Conservation (phyloP, 2,329 filamentous ascomycete species). For the Xylariaceae sp. region DNA sequence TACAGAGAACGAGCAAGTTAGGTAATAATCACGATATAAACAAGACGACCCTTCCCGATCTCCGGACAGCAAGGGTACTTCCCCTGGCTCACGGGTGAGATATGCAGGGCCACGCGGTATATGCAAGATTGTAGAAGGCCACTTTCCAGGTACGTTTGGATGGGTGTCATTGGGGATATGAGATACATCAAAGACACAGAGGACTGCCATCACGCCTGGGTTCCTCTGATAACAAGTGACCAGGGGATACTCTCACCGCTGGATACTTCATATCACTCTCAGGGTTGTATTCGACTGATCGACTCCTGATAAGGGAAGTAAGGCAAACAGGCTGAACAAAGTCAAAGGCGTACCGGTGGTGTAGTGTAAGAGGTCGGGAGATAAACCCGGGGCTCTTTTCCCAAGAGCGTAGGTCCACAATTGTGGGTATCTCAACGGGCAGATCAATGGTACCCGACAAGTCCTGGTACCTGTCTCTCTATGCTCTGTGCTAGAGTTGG, state of each 20-base stretch:
- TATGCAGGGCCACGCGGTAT: constrained; percentile 13
- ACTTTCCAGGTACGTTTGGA: too few relatives aligned
- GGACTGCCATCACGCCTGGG: background rate
- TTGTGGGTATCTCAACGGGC: too few relatives aligned
- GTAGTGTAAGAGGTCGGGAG: too few relatives aligned
- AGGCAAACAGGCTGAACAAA: constrained; percentile 6
- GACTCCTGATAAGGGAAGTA: constrained; percentile 4
- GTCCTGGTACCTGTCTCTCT: too few relatives aligned
- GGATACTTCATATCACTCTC: constrained; percentile 6
- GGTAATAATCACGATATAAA: too few relatives aligned
- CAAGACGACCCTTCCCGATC: background rate
- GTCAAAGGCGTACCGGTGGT: background rate
- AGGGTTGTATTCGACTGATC: constrained; percentile 1
- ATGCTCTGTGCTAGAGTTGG: too few relatives aligned
- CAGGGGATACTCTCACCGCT: constrained; percentile 14
- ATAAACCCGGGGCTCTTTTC: too few relatives aligned
- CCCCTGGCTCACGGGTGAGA: constrained; percentile 1
- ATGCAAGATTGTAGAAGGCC: constrained; percentile 9
- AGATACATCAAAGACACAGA: background rate
- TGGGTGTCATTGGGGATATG: background rate
- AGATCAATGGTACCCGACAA: too few relatives aligned
- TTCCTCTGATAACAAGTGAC: constrained; percentile 7
- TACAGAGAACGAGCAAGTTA: constrained; percentile 3
- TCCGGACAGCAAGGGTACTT: constrained; percentile 6
- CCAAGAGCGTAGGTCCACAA: too few relatives aligned